phyloP scores from a whole-genome alignment of 1,139 yeast species.

The Blastobotrys ciferrii region DNA sequence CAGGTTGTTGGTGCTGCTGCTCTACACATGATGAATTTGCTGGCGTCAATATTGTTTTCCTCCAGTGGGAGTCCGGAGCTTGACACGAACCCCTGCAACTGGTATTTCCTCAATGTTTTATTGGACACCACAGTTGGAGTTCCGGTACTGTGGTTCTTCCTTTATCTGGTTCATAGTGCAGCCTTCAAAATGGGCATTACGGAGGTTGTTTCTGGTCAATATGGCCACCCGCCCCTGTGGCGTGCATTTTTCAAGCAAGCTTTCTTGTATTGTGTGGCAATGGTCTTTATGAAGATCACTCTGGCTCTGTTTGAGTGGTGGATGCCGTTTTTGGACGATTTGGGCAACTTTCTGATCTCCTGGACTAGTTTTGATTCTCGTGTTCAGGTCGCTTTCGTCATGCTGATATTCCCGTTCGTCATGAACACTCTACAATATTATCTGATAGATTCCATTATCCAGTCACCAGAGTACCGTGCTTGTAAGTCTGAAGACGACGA shows the following conservation, averaged over 20 bases:
- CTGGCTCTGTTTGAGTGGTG: constrained; percentile 57
- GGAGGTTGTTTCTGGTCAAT: constrained; percentile 79
- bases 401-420: constrained; percentile 54
- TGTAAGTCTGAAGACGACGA: neutral
- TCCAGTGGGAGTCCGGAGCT: constrained; percentile 35
- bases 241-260: constrained; percentile 73
- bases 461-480: constrained; percentile 45
- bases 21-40: constrained; percentile 75
- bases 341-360: constrained; percentile 62
- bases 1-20: constrained; percentile 86
- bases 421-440: constrained; percentile 87
- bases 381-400: constrained; percentile 79
- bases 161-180: constrained; percentile 46
- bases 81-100: constrained; percentile 44
- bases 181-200: constrained; percentile 50
- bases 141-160: constrained; percentile 64
- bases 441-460: constrained; percentile 83
- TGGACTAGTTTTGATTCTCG: constrained; percentile 83
- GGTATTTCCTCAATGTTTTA: constrained; percentile 86
- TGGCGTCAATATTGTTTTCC: constrained; percentile 59
- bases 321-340: constrained; percentile 51
- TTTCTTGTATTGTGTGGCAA: constrained; percentile 58
- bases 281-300: constrained; percentile 54
- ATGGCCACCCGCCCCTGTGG: constrained; percentile 69
- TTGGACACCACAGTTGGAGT: constrained; percentile 96